Evolutionary conservation across 179 eudicot genomes (phyloP), one percentile per base, ranked within the genome.

Genomic region (Carnegiea gigantea): DNA sequence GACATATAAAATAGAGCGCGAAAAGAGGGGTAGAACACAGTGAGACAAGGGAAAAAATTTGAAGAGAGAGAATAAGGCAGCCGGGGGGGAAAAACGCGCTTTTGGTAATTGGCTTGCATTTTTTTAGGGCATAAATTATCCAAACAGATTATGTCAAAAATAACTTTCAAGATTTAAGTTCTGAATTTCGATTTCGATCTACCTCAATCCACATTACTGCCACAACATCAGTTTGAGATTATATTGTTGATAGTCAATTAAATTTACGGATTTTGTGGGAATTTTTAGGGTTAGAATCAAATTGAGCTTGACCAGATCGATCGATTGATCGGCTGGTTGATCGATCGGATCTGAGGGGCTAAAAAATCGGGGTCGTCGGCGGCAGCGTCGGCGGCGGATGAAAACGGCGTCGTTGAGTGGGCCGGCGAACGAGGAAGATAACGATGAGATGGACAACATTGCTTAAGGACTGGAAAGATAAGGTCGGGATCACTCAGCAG

Each of bases 391-490:
- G 24, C 82, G 86, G 83, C 84, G 86, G 80, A 81, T 81, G 82
- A 78, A 62, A 64, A 64, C 81, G 74, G 15, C 82, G 83, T 71
- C 83, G 80, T 75, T 70, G 77, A 11, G 77, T 6, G 73, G 44
- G 33, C 57, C 17, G 20, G 57, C 57, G 57, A 51, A 51, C 57
- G 57, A 51, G 57, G 80, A 12, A 79, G 82, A 83, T 40, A 85
- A 91, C 91, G 92, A 95, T 93, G 97, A 95, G 93, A 96, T 96
- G 99, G 99, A 89, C 82, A 84, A 77, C 96, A 87, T 92, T 97
- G 97, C 97, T 97, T 86, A 95, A 93, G 87, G 99, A 96, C 84
- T 89, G 93, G 78, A 96, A 79, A 88, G 99, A 92, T 75, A 95
- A 90, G 86, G 99, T 97, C 53, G 99, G 99, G 18, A 78, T 96